Conservation (phyloP, 176 grass and related monocot genomes). For the Aegilops tauschii region DNA sequence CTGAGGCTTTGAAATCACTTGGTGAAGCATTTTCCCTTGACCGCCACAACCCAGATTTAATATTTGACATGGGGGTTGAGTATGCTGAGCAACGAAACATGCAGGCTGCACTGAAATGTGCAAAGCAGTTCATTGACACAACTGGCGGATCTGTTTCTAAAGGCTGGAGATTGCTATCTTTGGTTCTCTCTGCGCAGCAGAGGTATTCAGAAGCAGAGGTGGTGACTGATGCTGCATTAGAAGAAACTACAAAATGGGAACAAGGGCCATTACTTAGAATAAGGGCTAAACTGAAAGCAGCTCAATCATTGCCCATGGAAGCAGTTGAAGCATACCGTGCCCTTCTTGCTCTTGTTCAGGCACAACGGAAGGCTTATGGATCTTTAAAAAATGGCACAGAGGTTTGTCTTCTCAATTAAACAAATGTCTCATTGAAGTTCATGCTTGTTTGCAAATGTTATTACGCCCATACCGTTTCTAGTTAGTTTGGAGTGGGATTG, state of each 20-base stretch:
- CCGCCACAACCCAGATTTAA: slow-evolving; percentile 54
- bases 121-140: slow-evolving; percentile 83
- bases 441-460: neutral
- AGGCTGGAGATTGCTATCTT: slow-evolving; percentile 85
- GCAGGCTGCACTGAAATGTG: slow-evolving; percentile 72
- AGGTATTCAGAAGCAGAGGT: slow-evolving; percentile 82
- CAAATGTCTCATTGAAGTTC: neutral
- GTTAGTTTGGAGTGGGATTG: slow-evolving; percentile 7
- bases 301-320: slow-evolving; percentile 70
- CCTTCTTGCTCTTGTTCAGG: slow-evolving; percentile 94
- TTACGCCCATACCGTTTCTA: neutral
- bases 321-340: slow-evolving; percentile 76
- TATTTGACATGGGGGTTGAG: slow-evolving; percentile 79
- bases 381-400: slow-evolving; percentile 47
- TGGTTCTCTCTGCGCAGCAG: slow-evolving; percentile 88
- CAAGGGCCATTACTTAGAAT: slow-evolving; percentile 86
- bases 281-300: slow-evolving; percentile 85
- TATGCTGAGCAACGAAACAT: slow-evolving; percentile 92
- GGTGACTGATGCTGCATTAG: slow-evolving; percentile 89
- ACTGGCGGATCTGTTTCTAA: slow-evolving; percentile 87
- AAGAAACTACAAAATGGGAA: slow-evolving; percentile 95
- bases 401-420: slow-evolving; percentile 51
- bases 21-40: slow-evolving; percentile 61
- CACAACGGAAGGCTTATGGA: slow-evolving; percentile 77
- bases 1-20: slow-evolving; percentile 79